A percentile compares a stretch with the other conserved stretches of the same genome.
Conservation (phyloP, 768 basidiomycete species). For the Mycena alexandri region DNA sequence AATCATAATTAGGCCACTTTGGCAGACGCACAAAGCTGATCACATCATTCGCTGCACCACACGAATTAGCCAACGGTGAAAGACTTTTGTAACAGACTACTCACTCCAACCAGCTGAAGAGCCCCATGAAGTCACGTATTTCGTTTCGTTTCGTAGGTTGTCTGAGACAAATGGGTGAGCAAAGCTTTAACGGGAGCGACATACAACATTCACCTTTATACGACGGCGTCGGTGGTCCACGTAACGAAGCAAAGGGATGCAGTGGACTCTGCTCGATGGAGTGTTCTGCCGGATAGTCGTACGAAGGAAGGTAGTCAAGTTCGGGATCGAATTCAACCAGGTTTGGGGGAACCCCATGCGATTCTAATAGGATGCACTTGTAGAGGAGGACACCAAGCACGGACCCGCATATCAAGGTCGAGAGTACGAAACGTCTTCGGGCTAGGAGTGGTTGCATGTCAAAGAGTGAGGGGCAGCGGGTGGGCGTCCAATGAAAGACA, state of each 20-base stretch:
- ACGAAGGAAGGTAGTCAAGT: neutral
- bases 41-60: slow-evolving; percentile 34
- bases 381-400: slow-evolving; percentile 16
- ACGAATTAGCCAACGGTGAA: slow-evolving; percentile 20
- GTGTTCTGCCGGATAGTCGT: neutral
- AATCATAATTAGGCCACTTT: neutral
- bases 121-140: slow-evolving; percentile 60
- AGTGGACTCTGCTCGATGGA: neutral
- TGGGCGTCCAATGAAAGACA: neutral
- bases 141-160: slow-evolving; percentile 23
- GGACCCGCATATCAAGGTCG: slow-evolving; percentile 2
- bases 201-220: slow-evolving; percentile 42
- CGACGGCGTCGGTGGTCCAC: slow-evolving; percentile 16
- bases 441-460: slow-evolving; percentile 7
- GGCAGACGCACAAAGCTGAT: slow-evolving; percentile 24
- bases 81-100: neutral
- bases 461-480: too few species aligned
- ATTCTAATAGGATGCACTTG: neutral
- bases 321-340: neutral
- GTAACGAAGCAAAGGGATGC: slow-evolving; percentile 3
- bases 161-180: slow-evolving; percentile 44
- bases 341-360: too few species aligned
- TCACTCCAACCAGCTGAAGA: slow-evolving; percentile 48
- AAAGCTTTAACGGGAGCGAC: slow-evolving; percentile 40
- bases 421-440: neutral